phyloP scores from a whole-genome alignment of 805 yeast species.

The Candida silvicultrix region DNA sequence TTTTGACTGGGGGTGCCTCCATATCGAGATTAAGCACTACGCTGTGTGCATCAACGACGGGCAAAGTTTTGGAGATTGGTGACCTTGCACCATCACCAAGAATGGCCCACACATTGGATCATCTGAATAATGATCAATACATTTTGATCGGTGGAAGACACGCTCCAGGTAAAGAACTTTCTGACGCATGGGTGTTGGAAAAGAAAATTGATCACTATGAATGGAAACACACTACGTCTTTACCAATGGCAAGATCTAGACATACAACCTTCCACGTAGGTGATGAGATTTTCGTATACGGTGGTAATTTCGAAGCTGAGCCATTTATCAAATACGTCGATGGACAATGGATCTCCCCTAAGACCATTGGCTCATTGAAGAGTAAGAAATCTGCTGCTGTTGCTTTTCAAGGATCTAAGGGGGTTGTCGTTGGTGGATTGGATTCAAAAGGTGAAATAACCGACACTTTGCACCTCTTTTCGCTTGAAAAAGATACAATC shows the following conservation, averaged over 20 bases:
- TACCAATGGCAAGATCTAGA: slow-evolving; percentile 44
- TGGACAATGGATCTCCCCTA: slow-evolving; percentile 5
- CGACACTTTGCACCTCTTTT: slow-evolving; percentile 29
- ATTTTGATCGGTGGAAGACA: slow-evolving; percentile 63
- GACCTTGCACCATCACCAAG: slow-evolving; percentile 31
- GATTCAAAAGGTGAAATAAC: slow-evolving; percentile 19
- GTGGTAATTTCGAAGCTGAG: slow-evolving; percentile 33
- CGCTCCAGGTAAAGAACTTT: slow-evolving; percentile 43
- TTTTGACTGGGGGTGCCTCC: slow-evolving; percentile 32
- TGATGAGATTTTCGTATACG: slow-evolving; percentile 37
- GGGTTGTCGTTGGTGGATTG: slow-evolving; percentile 46
- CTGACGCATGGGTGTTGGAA: slow-evolving; percentile 37
- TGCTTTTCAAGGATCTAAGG: slow-evolving; percentile 25
- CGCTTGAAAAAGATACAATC: slow-evolving; percentile 16
- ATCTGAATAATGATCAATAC: slow-evolving; percentile 20
- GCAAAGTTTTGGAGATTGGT: slow-evolving; percentile 6
- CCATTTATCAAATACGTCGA: slow-evolving; percentile 20
- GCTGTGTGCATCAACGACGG: slow-evolving; percentile 1
- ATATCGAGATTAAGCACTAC: slow-evolving; percentile 21
- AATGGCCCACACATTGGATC: slow-evolving; percentile 51
- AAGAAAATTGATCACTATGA: slow-evolving; percentile 6
- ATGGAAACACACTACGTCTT: slow-evolving; percentile 35
- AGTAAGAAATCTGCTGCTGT: slow-evolving; percentile 31
- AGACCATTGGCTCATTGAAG: slow-evolving; percentile 5
- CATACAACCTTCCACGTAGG: slow-evolving; percentile 36